These are phyloP conservation scores for Allantophomopsis lycopodina DNA, from an alignment of 2,329 filamentous ascomycete genomes.

Conservation along the genomic window DNA sequence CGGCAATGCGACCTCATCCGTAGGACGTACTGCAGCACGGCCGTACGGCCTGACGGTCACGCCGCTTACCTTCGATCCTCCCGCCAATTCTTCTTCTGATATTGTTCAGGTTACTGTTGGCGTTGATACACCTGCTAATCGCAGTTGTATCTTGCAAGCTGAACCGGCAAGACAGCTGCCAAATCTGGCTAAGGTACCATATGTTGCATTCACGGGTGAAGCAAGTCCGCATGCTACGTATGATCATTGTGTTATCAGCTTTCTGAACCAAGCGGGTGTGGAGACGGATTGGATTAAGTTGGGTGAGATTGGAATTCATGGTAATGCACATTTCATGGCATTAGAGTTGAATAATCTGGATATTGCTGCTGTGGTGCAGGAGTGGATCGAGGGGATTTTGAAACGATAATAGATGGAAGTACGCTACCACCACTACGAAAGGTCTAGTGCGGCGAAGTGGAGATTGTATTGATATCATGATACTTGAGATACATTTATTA, in stretches of 20 bases:
- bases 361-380: slow-evolving; percentile 17
- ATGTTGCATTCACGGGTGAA: slow-evolving; percentile 26
- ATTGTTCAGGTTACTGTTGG: slow-evolving; percentile 20
- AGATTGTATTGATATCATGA: no score
- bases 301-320: slow-evolving; percentile 21
- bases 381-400: slow-evolving; percentile 9
- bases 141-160: slow-evolving; percentile 20
- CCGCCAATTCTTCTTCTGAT: slow-evolving; percentile 20
- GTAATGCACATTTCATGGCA: slow-evolving; percentile 31
- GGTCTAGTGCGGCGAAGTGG: no score
- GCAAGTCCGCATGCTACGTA: slow-evolving; percentile 30
- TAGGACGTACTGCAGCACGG: slow-evolving; percentile 12
- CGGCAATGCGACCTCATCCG: background rate
- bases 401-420: no score
- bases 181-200: slow-evolving; percentile 21
- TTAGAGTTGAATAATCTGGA: slow-evolving; percentile 29
- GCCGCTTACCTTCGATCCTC: slow-evolving; percentile 30
- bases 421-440: no score
- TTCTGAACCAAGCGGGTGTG: slow-evolving; percentile 27
- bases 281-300: slow-evolving; percentile 22
- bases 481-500: no score
- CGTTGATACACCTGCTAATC: slow-evolving; percentile 7
- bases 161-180: slow-evolving; percentile 19
- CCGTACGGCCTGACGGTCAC: slow-evolving; percentile 32
- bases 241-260: slow-evolving; percentile 27